Percentiles rank a stretch among this genome's conserved stretches.
Evolutionary conservation across 176 grass and related monocot species (phyloP).

Genomic region (Juncus inflexus): DNA sequence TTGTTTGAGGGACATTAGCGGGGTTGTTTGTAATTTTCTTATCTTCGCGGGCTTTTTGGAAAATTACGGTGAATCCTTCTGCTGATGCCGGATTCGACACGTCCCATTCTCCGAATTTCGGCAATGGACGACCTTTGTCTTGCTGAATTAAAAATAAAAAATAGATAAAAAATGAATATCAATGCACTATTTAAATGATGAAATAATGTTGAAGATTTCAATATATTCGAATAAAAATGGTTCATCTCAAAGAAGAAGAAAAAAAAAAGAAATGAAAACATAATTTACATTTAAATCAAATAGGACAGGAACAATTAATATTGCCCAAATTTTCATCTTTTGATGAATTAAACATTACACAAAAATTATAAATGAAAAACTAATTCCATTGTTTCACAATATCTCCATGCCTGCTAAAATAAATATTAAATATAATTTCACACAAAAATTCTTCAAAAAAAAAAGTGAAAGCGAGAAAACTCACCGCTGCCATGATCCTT

Average conservation of each 20-base stretch:
- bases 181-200: too few species aligned
- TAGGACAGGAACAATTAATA: neutral
- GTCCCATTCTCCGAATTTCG: conserved; percentile 73
- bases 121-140: conserved; percentile 45
- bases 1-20: neutral
- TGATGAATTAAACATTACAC: too few species aligned
- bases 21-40: conserved; percentile 37
- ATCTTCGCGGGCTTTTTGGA: conserved; percentile 54
- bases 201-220: neutral
- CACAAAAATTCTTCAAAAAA: neutral
- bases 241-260: too few species aligned
- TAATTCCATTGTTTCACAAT: too few species aligned
- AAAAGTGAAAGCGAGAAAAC: neutral
- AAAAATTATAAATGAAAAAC: too few species aligned
- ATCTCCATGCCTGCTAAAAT: too few species aligned
- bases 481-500: conserved; percentile 9
- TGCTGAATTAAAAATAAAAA: neutral
- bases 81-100: conserved; percentile 51
- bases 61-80: conserved; percentile 70
- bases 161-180: neutral
- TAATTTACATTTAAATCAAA: neutral
- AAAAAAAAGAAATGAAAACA: neutral
- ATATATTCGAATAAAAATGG: too few species aligned
- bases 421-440: too few species aligned
- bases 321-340: neutral